Evolutionary conservation across 805 yeast genomes (phyloP).

Genomic region (Dipodascus albidus): DNA sequence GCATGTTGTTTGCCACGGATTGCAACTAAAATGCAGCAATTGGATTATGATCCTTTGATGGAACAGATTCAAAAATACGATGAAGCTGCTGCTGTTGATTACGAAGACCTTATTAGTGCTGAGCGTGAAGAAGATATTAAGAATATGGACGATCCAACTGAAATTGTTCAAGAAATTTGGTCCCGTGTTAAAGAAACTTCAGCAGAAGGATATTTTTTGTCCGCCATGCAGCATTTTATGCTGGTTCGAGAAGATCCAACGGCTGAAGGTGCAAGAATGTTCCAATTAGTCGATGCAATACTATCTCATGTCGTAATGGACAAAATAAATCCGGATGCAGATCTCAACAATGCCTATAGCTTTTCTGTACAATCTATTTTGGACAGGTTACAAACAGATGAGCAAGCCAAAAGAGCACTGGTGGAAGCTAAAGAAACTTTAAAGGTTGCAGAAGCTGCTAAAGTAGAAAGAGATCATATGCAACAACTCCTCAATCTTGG

Average conservation of each 20-base stretch:
- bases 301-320: constrained; percentile 50
- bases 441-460: constrained; percentile 42
- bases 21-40: constrained; percentile 37
- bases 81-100: constrained; percentile 45
- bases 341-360: constrained; percentile 55
- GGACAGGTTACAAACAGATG: constrained; percentile 72
- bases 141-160: constrained; percentile 62
- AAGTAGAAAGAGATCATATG: constrained; percentile 50
- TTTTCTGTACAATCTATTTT: constrained; percentile 64
- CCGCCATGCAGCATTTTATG: constrained; percentile 57
- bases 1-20: constrained; percentile 45
- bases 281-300: constrained; percentile 53
- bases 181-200: constrained; percentile 43
- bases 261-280: constrained; percentile 35
- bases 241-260: constrained; percentile 31
- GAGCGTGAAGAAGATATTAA: constrained; percentile 34
- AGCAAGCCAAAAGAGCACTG: constrained; percentile 66
- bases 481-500: constrained; percentile 61
- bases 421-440: constrained; percentile 43
- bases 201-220: constrained; percentile 46
- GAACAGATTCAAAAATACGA: constrained; percentile 57
- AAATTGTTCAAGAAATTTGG: constrained; percentile 50
- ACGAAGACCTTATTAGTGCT: constrained; percentile 30
- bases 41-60: constrained; percentile 45
- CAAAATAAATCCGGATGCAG: constrained; percentile 30